Evolutionary conservation across 306 rosid genomes (phyloP), one percentile per base, ranked within the genome.

Genomic region (Acacia acuminata): DNA sequence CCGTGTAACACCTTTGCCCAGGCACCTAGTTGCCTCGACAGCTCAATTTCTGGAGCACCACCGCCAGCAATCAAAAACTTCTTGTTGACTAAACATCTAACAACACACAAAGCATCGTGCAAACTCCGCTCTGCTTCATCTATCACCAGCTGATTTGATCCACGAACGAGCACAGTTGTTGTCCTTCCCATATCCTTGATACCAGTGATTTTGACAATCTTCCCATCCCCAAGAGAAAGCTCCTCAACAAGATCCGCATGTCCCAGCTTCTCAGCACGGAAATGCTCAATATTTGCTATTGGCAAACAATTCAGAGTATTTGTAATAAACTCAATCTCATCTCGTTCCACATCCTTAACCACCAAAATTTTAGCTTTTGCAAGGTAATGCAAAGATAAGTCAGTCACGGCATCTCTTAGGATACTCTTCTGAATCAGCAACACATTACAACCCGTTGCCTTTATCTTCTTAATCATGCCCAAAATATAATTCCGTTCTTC

Each of bases 1-100:
- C 99, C 99, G 58, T 94, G 98, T 84, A 96, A 84, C 83, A 90
- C 99, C 92, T 96, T 96, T 0, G 99, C 98, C 99, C 99, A 96
- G 2, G 99, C 98, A 76, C 99, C 98, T 84, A 96, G 64, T 84
- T 96, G 99, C 90, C 99, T 88, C 0, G 99, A 96, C 20, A 96
- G 86, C 97, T 96, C 99, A 70, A 96, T 96, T 86, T 96, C 99
- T 0, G 99, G 99, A 0, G 99, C 99, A 3, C 99, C 99, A 32
- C 99, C 99, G 3, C 99, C 99, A 0, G 99, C 99, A 79, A 96
- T 96, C 85, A 96, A 77, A 88, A 94, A 96, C 86, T 92, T 88
- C 90, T 96, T 96, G 53, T 77, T 91, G 70, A 96, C 99, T 87
- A 96, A 84, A 80, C 99, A 96, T 88, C 99, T 89, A 55, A 96